Evolutionary conservation across 129 eudicot species (phyloP), one percentile per base, ranked within the genome.

Genomic region (Escallonia rubra): DNA sequence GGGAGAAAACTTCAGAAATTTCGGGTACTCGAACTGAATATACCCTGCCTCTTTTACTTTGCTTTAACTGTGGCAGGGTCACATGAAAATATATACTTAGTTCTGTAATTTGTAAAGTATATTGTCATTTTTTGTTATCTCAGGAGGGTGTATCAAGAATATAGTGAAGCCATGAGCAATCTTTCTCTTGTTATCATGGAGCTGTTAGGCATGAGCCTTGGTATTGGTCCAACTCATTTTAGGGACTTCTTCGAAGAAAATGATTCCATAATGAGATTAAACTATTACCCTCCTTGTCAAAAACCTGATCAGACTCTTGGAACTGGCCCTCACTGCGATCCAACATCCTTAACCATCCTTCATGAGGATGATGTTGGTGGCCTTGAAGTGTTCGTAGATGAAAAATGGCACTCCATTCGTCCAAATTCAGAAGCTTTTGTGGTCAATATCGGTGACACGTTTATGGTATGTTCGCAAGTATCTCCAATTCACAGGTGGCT

Each of bases 301-400:
- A 79, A 80, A 64, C 96, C 96, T 2, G 83, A 89, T 45, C 80
- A 71, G 54, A 85, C 90, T 11, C 91, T 93, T 14, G 98, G 98
- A 58, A 93, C 98, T 2, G 98, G 98, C 8, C 98, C 98, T 68
- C 98, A 89, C 65, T 89, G 98, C 67, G 98, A 93, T 79, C 96
- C 98, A 13, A 86, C 92, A 13, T 81, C 96, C 14, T 65, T 93
- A 68, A 93, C 98, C 39, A 82, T 89, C 63, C 98, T 93, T 61
- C 95, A 93, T 72, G 92, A 93, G 68, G 98, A 93, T 76, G 48
- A 93, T 59, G 96, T 93, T 66, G 85, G 90, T n/a, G 98, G 98
- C 10, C 96, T 93, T 63, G 78, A 93, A 77, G 98, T 93, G 6
- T 86, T 63, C 7, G 87, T 80, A 2, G 83, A 93, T 45, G 79